Percentiles rank a stretch among this genome's conserved stretches.
phyloP scores from a whole-genome alignment of 108 stramenopile species.

The Pseudonitzschia delicatissima region DNA sequence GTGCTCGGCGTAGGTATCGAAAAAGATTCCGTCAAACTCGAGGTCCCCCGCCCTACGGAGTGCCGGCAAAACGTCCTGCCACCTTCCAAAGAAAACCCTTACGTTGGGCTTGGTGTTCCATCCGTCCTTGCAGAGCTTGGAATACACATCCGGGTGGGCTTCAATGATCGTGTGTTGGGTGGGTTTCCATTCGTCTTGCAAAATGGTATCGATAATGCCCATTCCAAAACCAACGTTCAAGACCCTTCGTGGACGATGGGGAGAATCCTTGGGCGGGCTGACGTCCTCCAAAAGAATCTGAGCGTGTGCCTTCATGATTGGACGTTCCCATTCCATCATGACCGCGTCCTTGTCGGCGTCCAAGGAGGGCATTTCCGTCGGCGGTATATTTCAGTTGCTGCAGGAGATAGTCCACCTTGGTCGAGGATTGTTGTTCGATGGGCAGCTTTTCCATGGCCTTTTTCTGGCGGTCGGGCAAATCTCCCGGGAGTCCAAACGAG shows the following conservation, averaged over 20 bases:
- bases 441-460: conserved; percentile 7
- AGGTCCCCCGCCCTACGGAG: conserved; percentile 37
- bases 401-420: conserved; percentile 77
- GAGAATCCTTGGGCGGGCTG: conserved; percentile 12
- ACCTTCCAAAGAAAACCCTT: conserved; percentile 71
- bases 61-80: conserved; percentile 84
- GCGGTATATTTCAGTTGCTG: conserved; percentile 63
- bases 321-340: conserved; percentile 98
- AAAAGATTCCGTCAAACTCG: conserved; percentile 87
- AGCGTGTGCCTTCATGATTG: conserved; percentile 92
- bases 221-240: conserved; percentile 93
- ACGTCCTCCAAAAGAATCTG: conserved; percentile 52
- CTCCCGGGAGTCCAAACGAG: too few relatives aligned
- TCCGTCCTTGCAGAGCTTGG: conserved; percentile 71
- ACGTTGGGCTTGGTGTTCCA: conserved; percentile 85
- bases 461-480: background rate
- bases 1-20: conserved; percentile 93
- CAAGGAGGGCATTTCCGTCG: conserved; percentile 53
- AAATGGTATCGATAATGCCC: conserved; percentile 85
- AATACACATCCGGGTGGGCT: conserved; percentile 87
- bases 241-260: conserved; percentile 42
- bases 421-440: conserved; percentile 62
- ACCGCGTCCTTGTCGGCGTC: conserved; percentile 89
- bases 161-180: conserved; percentile 80
- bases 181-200: conserved; percentile 62